Evolutionary conservation across 176 grass and related monocot species (phyloP), one percentile per base, ranked within the genome.

Genomic region (Bonia amplexicaulis): DNA sequence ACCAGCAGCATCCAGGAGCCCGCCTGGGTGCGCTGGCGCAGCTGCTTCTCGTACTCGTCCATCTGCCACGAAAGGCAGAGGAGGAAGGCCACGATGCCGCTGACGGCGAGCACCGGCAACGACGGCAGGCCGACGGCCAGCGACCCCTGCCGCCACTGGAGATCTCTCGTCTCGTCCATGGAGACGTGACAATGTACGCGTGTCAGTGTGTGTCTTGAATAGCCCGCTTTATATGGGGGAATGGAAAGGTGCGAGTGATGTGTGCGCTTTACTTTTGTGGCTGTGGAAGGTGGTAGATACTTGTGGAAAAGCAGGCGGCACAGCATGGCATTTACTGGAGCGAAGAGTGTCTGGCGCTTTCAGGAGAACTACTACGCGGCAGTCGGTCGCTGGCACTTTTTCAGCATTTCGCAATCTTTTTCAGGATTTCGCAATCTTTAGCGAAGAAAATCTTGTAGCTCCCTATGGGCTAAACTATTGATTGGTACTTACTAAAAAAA

Each of bases 41-140:
- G 79, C 78, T 76, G 71, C 79, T 87, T 41, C 71, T 76, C 61
- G 70, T 76, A 76, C 58, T 87, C 85, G 3, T 76, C 85, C 26
- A 82, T 75, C 62, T 69, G 49, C 71, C 78, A 87, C 37, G 71
- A 48, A 1, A 87, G 71, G 61, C 60, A 87, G 19, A 87, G 85
- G 79, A 87, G 69, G 62, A 87, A 69, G 35, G 3, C 6, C 37
- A 81, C 69, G 49, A 87, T 82, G 61, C 26, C 13, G 9, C 49
- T 44, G 1, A 87, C 33, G 5, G 49, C 49, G 3, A 87, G 61
- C 78, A 87, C 61, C 62, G 61, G 78, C 20, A 33, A 48, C 37
- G 78, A 48, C 23, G 85, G 78, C 60, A 59, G 27, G 12, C 35
- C 57, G 16, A 66, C 47, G 57, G 72, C 29, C 6, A 57, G 15